A percentile compares a stretch with the other conserved stretches of the same genome.
Evolutionary conservation across 2,329 filamentous ascomycete genomes (phyloP).

Genomic region (Nothophoma quercina): DNA sequence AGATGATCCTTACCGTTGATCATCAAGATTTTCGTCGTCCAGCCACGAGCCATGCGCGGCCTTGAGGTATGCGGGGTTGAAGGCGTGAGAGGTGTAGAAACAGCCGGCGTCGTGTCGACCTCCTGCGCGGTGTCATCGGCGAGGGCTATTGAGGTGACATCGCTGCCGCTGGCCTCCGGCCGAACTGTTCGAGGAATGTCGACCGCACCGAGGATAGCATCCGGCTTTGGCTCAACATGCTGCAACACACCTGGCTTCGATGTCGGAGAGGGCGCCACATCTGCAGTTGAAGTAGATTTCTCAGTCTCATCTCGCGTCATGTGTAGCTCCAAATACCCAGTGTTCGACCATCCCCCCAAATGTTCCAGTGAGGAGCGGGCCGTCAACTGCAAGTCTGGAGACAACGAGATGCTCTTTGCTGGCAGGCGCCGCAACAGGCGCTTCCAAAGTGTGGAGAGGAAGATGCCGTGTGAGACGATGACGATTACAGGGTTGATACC

Average conservation of each 20-base stretch:
- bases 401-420: slow-evolving; percentile 54
- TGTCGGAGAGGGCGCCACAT: background rate
- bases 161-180: too few species aligned
- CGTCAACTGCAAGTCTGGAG: slow-evolving; percentile 51
- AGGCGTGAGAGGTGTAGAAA: background rate
- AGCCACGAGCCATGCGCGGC: slow-evolving; percentile 41
- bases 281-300: background rate
- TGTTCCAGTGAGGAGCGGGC: slow-evolving; percentile 57
- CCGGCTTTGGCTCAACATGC: background rate
- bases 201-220: background rate
- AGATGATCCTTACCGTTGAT: slow-evolving; percentile 79
- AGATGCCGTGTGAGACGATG: slow-evolving; percentile 83
- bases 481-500: slow-evolving; percentile 59
- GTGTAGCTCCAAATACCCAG: slow-evolving; percentile 65
- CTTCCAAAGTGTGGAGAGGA: slow-evolving; percentile 74
- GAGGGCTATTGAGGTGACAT: background rate
- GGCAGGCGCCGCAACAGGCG: slow-evolving; percentile 66
- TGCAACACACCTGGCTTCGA: background rate
- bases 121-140: background rate
- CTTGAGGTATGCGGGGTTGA: background rate
- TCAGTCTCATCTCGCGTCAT: slow-evolving; percentile 28
- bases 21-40: slow-evolving; percentile 62
- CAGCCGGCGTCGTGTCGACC: background rate
- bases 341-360: slow-evolving; percentile 70
- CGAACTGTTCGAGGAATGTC: background rate